These are phyloP conservation scores for Nicotiana sylvestris DNA, from an alignment of 257 asterid species.

Conservation along the genomic window DNA sequence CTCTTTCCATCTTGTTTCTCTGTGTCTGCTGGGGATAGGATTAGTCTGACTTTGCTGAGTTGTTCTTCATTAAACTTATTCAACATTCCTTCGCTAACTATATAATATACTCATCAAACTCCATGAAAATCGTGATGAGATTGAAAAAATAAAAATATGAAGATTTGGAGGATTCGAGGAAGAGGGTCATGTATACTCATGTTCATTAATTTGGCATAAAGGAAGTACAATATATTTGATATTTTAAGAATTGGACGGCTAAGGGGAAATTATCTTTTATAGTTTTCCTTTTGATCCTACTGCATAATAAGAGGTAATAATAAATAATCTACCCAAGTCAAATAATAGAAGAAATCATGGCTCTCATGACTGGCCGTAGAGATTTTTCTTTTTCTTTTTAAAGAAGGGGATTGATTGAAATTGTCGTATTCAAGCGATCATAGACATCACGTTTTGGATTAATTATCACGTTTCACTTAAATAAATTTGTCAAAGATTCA, in stretches of 20 bases:
- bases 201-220: neutral
- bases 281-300: too few species aligned
- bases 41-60: slow-evolving; percentile 6
- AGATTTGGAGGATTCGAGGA: neutral
- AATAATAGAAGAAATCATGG: neutral
- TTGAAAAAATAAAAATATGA: neutral
- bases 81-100: neutral
- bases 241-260: neutral
- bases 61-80: neutral
- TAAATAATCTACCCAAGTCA: neutral
- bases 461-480: too few species aligned
- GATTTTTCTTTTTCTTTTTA: too few species aligned
- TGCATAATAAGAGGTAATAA: too few species aligned
- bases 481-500: too few species aligned
- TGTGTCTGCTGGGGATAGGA: neutral
- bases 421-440: too few species aligned
- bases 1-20: neutral
- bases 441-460: too few species aligned
- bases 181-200: neutral
- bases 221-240: neutral
- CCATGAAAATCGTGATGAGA: slow-evolving; percentile 2
- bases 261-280: neutral
- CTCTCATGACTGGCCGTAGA: neutral
- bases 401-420: too few species aligned
- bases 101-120: neutral